A percentile compares a stretch with the other conserved stretches of the same genome.
Evolutionary conservation across 2,329 filamentous ascomycete genomes (phyloP).

Genomic region (Lachnellula subtilissima): DNA sequence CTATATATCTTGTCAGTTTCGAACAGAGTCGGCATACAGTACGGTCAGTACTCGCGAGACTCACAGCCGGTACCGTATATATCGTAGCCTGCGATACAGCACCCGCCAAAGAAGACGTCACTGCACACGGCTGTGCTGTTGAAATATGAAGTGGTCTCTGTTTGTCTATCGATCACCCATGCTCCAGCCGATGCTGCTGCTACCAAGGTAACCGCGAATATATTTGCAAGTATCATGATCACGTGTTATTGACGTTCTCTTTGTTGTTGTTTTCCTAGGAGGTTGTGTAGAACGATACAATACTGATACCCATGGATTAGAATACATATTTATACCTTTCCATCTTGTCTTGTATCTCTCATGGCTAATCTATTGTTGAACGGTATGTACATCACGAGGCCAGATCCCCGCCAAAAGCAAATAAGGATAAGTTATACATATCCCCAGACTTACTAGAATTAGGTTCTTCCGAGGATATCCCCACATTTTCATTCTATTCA

Average conservation of each 20-base stretch:
- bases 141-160: not conserved
- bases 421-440: not conserved
- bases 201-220: not conserved
- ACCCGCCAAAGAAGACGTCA: constrained; percentile 2
- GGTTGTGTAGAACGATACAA: not conserved
- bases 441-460: not conserved
- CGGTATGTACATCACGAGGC: not conserved
- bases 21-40: not conserved
- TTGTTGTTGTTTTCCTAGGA: not conserved
- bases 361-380: not conserved
- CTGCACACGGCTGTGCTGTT: not conserved
- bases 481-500: not conserved
- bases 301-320: not conserved
- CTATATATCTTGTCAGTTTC: not conserved
- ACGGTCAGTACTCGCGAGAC: not conserved
- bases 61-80: not conserved
- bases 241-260: not conserved
- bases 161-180: not conserved
- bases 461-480: not conserved
- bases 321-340: not conserved
- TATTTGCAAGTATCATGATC: not conserved
- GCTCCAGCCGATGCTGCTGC: not conserved
- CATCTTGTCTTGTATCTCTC: not conserved
- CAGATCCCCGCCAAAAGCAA: not conserved
- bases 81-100: not conserved